Evolutionary conservation across 208 protist species (phyloP).

Genomic region (Trypanosoma melophagium): DNA sequence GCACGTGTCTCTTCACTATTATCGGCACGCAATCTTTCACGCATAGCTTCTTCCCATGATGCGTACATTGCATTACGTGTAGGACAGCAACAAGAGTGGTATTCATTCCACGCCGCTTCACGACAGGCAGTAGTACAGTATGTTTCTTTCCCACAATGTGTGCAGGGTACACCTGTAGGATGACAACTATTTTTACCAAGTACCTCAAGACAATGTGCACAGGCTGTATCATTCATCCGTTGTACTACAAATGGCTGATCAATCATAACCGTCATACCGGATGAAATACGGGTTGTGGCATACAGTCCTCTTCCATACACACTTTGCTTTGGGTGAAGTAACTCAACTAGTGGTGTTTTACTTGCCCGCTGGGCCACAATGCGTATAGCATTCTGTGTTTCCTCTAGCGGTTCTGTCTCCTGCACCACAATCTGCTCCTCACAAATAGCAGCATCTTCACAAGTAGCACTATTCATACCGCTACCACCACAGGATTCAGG

Average conservation of each 20-base stretch:
- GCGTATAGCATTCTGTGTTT: constrained; percentile 29
- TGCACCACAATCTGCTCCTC: constrained; percentile 35
- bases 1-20: constrained; percentile 47
- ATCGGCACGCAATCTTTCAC: constrained; percentile 33
- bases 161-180: constrained; percentile 37
- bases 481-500: too few species aligned
- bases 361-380: constrained; percentile 20
- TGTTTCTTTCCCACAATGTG: constrained; percentile 52
- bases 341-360: constrained; percentile 36
- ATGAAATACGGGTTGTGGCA: constrained; percentile 42
- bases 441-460: not conserved
- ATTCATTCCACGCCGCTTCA: constrained; percentile 68
- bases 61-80: constrained; percentile 55
- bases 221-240: constrained; percentile 44
- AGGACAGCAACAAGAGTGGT: constrained; percentile 77
- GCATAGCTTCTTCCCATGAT: constrained; percentile 55
- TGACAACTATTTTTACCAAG: constrained; percentile 19
- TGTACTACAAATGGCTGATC: constrained; percentile 68
- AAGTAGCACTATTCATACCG: too few species aligned
- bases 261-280: constrained; percentile 45
- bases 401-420: constrained; percentile 31
- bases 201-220: constrained; percentile 72
- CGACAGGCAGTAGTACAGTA: constrained; percentile 76
- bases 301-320: constrained; percentile 74
- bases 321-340: constrained; percentile 58